Evolutionary conservation across 2,329 filamentous ascomycete species (phyloP).

Genomic region (Erysiphe pisi): DNA sequence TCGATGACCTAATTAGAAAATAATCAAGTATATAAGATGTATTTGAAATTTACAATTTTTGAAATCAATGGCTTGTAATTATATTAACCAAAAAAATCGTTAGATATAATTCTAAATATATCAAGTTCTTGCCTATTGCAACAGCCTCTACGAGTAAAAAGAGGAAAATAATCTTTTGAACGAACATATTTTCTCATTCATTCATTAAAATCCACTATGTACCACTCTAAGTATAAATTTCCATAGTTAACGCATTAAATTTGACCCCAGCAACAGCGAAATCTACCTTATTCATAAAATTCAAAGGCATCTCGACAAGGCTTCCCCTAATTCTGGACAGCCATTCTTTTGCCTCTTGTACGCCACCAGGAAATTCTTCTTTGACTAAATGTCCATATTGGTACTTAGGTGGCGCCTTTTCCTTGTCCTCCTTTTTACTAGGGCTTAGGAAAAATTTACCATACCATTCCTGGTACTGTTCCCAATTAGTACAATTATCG

Average conservation of each 20-base stretch:
- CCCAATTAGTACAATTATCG: constrained; percentile 58
- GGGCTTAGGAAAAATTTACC: constrained; percentile 53
- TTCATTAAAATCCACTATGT: neutral
- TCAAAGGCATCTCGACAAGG: constrained; percentile 79
- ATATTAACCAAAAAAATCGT: no score
- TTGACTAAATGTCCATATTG: constrained; percentile 80
- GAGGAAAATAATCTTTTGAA: no score
- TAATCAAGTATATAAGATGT: no score
- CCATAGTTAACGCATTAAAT: constrained; percentile 60
- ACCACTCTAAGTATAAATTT: constrained; percentile 50
- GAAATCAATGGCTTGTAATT: no score
- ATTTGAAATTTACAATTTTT: no score
- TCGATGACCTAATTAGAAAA: no score
- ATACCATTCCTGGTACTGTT: constrained; percentile 63
- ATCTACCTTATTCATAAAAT: constrained; percentile 74
- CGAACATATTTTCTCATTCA: no score
- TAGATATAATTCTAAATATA: no score
- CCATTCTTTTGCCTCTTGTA: constrained; percentile 60
- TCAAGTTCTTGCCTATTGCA: no score
- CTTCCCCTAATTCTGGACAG: constrained; percentile 57
- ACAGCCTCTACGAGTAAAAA: no score
- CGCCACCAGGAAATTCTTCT: constrained; percentile 64
- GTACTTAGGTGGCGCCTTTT: constrained; percentile 48
- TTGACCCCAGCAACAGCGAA: constrained; percentile 72
- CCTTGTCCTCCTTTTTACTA: constrained; percentile 40